Base-by-base conservation (phyloP, 2,329 filamentous ascomycete genomes). In the Thelonectria olida region DNA sequence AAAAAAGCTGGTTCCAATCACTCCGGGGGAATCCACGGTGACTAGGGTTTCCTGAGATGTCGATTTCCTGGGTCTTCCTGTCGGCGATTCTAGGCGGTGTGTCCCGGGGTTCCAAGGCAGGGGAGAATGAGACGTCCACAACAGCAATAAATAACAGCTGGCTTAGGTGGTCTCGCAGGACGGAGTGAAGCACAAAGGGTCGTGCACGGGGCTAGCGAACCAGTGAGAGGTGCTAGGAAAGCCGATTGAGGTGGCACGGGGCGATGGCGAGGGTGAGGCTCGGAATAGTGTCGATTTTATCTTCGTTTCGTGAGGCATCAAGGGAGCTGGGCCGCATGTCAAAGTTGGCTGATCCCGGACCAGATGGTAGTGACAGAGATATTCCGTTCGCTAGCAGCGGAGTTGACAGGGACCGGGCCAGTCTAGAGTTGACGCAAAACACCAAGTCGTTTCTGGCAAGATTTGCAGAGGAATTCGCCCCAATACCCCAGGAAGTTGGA, bases 41-140 rank as follows among this genome's bases (percentile, higher is more conserved):
- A 69, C 68, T 71, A 66, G 70, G 70, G 67, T 69, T 70, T 72
- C 67, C 67, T 66, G 61, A 69, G 62, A 70, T 70, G 67, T 69
- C 54, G 60, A 64, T 62, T 63, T 67, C 69, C 70, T 73, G 65
- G 67, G 64, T 61, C 58, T 67, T 71, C 58, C 63, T 59, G 64
- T 63, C 61, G 66, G 67, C 58, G 66, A 64, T 64, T 72, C 58
- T 68, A 69, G 69, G 70, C 71, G 71, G 71, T 73, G 71, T 72
- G 69, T 67, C 69, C 66, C 61, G 60, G 61, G 67, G 59, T 53
- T 61, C 66, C 64, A 68, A 34, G 60, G 52, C 68, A 67, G 69
- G 72, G 69, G 66, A 69, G 62, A 63, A 65, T 34, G 31, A 34
- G 31, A 34, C 31, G 62, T 70, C 64, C 68, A 67, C 62, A 67